Evolutionary conservation across 176 grass and related monocot genomes (phyloP), one percentile per base, ranked within the genome.

Genomic region (Ananas comosus): DNA sequence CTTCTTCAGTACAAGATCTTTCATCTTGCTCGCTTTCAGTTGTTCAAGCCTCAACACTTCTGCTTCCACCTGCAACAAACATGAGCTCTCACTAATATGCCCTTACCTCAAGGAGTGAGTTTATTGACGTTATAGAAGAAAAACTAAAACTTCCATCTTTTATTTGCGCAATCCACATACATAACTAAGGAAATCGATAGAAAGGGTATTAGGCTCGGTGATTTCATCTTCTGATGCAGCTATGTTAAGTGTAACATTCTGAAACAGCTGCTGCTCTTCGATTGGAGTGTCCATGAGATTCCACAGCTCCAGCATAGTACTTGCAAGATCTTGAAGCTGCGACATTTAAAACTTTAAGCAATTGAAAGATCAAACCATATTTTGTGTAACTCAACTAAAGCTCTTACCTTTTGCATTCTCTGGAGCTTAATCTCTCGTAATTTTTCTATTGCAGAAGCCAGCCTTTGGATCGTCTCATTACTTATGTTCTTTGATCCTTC

Each of bases 211-310:
- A 13, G 86, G 76, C 76, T 88, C 84, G 1, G 82, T 92, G 48
- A 97, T 71, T 85, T 97, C 94, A 74, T 92, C 64, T 70, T 92
- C 84, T 4, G 80, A 90, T 73, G 84, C 84, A 69, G 86, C 86
- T 72, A 90, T 86, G 67, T 89, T 97, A 49, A 80, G 74, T 0
- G 88, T 90, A 48, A 97, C 78, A 63, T 85, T 90, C 73, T 83
- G 89, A 80, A 97, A 97, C 71, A 83, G 65, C 79, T 90, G 80
- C 72, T 92, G 89, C 64, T 97, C 94, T 88, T 90, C 86, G 14
- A 86, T 67, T 66, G 94, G 89, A 57, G 87, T 90, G 53, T 97
- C 89, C 94, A 97, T 90, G 33, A 97, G 76, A 79, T 92, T 87
- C 94, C 94, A 92, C 53, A 97, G 72, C 64, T 90, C 86, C 50